Base-by-base conservation (phyloP, 805 yeast genomes). In the Candida alai region DNA sequence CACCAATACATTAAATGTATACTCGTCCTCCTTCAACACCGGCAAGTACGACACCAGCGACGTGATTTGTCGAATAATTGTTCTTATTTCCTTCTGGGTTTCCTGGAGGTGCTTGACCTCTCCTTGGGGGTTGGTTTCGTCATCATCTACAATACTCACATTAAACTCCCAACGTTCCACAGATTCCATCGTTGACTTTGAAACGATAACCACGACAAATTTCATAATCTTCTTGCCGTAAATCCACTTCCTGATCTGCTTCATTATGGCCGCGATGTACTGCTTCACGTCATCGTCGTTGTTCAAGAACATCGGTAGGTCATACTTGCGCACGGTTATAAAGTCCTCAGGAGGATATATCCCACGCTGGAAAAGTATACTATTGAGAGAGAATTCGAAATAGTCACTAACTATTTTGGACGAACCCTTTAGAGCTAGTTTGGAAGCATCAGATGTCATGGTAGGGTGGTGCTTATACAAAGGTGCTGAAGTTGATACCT, bases 101-200 rank as follows among this genome's bases (percentile, higher is more conserved):
- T 71, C 73, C 3, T 69, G 75, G 20, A 49, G 62, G 16, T 61
- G 43, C 42, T 65, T 70, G 10, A 41, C 36, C 2, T 19, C 37
- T 4, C 19, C 26, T 5, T 12, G 13, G 10, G 22, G 22, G 10
- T 31, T 30, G n/a, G 41, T 46, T 9, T 36, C 45, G 4, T 25
- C 36, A 10, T 27, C 32, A 5, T 36, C 33, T 36, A 63, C 50
- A 2, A 73, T 59, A 21, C 76, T 74, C 5, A 87, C 62, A 43
- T 76, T 74, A 50, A 89, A 89, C 49, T 85, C 85, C 97, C 97
- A 89, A 35, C 86, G 62, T 54, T 89, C 97, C 2, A 80, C 79
- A 2, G 70, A 73, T 21, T 82, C 87, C 0, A 77, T 78, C 0
- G 78, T 67, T 25, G 76, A 78, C 44, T 80, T 80, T 19, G 80